Conservation (phyloP, 1,284 basidiomycete species). For the Tetrapyrgos nigripes region DNA sequence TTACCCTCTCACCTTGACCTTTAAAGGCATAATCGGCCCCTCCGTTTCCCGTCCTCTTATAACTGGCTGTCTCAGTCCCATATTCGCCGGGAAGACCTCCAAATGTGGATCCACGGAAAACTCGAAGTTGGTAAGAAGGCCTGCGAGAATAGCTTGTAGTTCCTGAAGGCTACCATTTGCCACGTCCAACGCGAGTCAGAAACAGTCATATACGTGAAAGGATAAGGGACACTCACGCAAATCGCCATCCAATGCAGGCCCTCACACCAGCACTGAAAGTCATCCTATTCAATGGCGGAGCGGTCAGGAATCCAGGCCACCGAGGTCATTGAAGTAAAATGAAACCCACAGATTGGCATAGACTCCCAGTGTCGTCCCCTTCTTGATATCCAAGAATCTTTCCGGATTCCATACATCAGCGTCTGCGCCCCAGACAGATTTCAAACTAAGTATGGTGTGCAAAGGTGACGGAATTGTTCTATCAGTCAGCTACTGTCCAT, state of each 20-base stretch:
- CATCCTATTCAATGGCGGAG: background rate
- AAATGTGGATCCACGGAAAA: constrained; percentile 22
- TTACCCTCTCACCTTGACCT: background rate
- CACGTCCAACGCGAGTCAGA: background rate
- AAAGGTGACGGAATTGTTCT: no score
- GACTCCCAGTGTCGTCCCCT: constrained; percentile 23
- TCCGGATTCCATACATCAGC: constrained; percentile 31
- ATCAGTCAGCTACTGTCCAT: background rate
- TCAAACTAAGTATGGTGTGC: constrained; percentile 5
- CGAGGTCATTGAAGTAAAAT: constrained; percentile 20
- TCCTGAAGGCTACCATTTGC: constrained; percentile 24
- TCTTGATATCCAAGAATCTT: constrained; percentile 22
- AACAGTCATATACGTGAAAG: background rate
- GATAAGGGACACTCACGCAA: constrained; percentile 23
- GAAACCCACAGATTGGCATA: constrained; percentile 27
- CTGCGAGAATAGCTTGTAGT: constrained; percentile 29
- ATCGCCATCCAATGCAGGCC: constrained; percentile 31
- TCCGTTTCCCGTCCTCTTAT: constrained; percentile 21
- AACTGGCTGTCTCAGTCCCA: constrained; percentile 30
- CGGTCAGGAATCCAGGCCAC: background rate
- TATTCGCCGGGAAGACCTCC: constrained; percentile 25
- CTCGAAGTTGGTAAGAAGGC: constrained; percentile 29
- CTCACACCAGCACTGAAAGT: constrained; percentile 20
- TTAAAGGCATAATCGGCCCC: constrained; percentile 23
- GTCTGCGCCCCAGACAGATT: constrained; percentile 30